Evolutionary conservation across 768 basidiomycete genomes (phyloP).

Genomic region (Suillus subaureus): DNA sequence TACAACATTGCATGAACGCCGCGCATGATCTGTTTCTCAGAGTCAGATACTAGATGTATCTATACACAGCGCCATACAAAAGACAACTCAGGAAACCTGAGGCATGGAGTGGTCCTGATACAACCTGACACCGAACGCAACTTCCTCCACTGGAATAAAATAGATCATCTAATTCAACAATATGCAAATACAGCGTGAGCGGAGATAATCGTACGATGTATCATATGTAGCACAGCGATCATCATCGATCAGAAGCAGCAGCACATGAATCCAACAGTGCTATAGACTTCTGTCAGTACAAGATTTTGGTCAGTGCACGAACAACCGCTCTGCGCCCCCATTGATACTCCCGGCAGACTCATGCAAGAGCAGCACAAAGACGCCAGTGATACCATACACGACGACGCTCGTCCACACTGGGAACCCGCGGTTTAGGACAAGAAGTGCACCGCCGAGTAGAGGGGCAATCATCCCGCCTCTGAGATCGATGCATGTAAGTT

Average conservation of each 20-base stretch:
- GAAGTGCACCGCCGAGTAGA: slow-evolving; percentile 70
- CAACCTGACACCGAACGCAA: neutral
- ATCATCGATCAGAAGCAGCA: neutral
- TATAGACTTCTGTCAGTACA: neutral
- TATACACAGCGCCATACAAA: too few relatives aligned
- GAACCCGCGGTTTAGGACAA: slow-evolving; percentile 65
- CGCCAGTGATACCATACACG: slow-evolving; percentile 63
- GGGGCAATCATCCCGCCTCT: slow-evolving; percentile 92
- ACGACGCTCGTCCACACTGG: slow-evolving; percentile 78
- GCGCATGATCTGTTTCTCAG: neutral
- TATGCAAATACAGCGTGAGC: neutral
- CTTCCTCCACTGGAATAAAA: neutral
- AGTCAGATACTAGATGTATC: too few relatives aligned
- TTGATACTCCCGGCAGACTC: slow-evolving; percentile 47
- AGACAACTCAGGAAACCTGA: neutral
- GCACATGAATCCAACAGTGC: neutral
- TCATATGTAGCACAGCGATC: neutral
- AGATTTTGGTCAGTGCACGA: slow-evolving; percentile 21
- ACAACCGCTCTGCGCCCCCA: slow-evolving; percentile 20
- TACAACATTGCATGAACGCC: neutral
- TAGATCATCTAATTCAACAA: neutral
- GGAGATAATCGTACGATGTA: neutral
- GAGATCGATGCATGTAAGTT: slow-evolving; percentile 8
- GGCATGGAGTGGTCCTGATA: neutral
- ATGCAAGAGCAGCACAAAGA: slow-evolving; percentile 60